Conservation (phyloP, 2,329 filamentous ascomycete genomes). For the Calycina herbarum region DNA sequence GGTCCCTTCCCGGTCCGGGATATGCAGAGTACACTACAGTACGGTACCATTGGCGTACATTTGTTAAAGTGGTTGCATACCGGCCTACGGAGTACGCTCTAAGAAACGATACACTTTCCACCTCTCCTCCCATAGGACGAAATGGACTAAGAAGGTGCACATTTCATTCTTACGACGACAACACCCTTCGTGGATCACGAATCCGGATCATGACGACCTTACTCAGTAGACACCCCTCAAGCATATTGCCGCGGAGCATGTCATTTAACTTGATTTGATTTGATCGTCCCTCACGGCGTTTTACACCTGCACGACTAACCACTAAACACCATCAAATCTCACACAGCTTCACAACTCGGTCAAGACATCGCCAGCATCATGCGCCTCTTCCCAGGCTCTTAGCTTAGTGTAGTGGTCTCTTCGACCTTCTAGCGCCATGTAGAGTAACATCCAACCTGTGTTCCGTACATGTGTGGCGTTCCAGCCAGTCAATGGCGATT, state of each 20-base stretch:
- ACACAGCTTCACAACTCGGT: not conserved
- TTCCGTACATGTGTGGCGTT: not conserved
- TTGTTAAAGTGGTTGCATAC: not conserved
- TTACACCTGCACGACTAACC: conserved; percentile 19
- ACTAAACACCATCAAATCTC: not conserved
- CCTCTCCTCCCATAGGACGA: not conserved
- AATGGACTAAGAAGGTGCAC: not conserved
- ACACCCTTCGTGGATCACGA: not conserved
- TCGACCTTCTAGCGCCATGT: not conserved
- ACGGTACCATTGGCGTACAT: not conserved
- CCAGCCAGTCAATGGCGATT: not conserved
- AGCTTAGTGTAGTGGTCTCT: not conserved
- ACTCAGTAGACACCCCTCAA: not conserved
- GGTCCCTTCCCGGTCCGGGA: not conserved
- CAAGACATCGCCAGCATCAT: conserved; percentile 2
- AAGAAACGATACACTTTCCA: not conserved
- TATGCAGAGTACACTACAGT: not conserved
- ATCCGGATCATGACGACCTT: not conserved
- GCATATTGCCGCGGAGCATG: not conserved
- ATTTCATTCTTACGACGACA: not conserved
- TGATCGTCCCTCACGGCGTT: conserved; percentile 27
- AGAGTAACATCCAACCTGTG: not conserved
- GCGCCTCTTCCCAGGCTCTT: not conserved
- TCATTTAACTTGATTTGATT: conserved; percentile 14
- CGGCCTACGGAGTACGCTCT: not conserved